Evolutionary conservation across 106 monocot genomes (phyloP).

Genomic region (Agapanthus africanus): DNA sequence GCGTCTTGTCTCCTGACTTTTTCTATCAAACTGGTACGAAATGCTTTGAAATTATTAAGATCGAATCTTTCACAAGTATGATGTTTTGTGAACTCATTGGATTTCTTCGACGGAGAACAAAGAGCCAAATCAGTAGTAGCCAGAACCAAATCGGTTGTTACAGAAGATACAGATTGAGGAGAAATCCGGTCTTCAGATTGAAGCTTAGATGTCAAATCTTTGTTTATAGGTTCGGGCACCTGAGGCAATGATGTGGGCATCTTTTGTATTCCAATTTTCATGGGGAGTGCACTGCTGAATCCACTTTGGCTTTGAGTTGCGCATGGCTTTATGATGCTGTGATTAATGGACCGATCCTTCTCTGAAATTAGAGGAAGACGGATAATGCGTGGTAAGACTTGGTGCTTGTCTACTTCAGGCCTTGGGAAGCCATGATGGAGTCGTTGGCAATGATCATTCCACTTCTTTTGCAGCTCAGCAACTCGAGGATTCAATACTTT

Average conservation of each 20-base stretch:
- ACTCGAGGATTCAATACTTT: conserved; percentile 29
- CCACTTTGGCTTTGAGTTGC: conserved; percentile 13
- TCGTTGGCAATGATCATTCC: conserved; percentile 37
- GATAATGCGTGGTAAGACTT: conserved; percentile 19
- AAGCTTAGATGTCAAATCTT: conserved; percentile 30
- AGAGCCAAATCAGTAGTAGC: conserved; percentile 28
- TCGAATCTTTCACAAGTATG: conserved; percentile 15
- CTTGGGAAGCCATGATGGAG: conserved; percentile 19
- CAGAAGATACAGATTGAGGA: conserved; percentile 50
- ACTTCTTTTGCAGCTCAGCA: conserved; percentile 46
- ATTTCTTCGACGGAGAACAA: conserved; percentile 22
- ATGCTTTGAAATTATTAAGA: conserved; percentile 46
- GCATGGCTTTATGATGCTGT: conserved; percentile 3
- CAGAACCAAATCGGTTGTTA: conserved; percentile 76
- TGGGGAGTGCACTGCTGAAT: conserved; percentile 1
- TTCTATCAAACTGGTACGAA: conserved; percentile 39
- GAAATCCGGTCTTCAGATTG: conserved; percentile 35
- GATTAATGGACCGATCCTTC: conserved; percentile 10
- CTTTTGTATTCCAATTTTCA: conserved; percentile 17
- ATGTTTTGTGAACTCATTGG: conserved; percentile 11
- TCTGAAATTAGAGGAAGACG: conserved; percentile 30
- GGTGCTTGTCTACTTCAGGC: conserved; percentile 15
- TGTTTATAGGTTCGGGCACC: conserved; percentile 16
- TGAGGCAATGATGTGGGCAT: conserved; percentile 17
- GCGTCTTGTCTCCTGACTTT: conserved; percentile 80